These are phyloP conservation scores for Daldinia eschscholtzii DNA, from an alignment of 2,329 filamentous ascomycete genomes.

Conservation along the genomic window DNA sequence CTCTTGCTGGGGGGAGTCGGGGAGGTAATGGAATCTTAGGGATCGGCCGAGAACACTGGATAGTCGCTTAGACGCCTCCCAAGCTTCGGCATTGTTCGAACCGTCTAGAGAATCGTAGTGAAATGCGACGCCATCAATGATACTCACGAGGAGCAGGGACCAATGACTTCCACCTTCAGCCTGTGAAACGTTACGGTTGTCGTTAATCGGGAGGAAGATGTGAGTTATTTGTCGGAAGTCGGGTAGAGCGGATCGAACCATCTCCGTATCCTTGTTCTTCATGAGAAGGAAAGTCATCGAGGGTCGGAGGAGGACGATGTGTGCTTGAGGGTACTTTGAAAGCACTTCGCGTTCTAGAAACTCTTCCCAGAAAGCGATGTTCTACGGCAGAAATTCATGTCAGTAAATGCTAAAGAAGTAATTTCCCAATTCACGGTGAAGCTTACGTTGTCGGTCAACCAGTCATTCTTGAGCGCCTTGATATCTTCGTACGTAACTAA, in stretches of 20 bases:
- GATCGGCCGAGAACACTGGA: slow-evolving; percentile 73
- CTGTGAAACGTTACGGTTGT: slow-evolving; percentile 78
- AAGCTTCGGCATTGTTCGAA: slow-evolving; percentile 81
- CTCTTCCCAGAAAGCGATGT: slow-evolving; percentile 98
- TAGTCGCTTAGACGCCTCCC: slow-evolving; percentile 76
- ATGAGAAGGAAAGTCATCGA: slow-evolving; percentile 94
- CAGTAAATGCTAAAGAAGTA: slow-evolving; percentile 34
- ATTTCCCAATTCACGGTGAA: not conserved
- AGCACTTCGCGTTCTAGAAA: slow-evolving; percentile 93
- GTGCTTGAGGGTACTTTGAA: slow-evolving; percentile 80
- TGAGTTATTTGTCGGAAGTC: slow-evolving; percentile 86
- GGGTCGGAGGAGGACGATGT: slow-evolving; percentile 91
- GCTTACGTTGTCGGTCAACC: slow-evolving; percentile 93
- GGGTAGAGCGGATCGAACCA: slow-evolving; percentile 77
- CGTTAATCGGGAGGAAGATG: slow-evolving; percentile 95
- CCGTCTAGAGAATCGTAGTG: slow-evolving; percentile 92
- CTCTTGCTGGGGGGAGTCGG: slow-evolving; percentile 89
- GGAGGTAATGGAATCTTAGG: slow-evolving; percentile 82
- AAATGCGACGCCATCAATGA: slow-evolving; percentile 91
- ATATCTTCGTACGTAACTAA: slow-evolving; percentile 90
- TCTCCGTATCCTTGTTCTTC: slow-evolving; percentile 72
- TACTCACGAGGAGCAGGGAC: slow-evolving; percentile 90
- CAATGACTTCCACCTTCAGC: slow-evolving; percentile 96
- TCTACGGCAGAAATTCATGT: slow-evolving; percentile 63
- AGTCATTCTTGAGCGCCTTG: slow-evolving; percentile 88